phyloP scores from a whole-genome alignment of 176 grass and related monocot species.

The Zoysia pacifica region DNA sequence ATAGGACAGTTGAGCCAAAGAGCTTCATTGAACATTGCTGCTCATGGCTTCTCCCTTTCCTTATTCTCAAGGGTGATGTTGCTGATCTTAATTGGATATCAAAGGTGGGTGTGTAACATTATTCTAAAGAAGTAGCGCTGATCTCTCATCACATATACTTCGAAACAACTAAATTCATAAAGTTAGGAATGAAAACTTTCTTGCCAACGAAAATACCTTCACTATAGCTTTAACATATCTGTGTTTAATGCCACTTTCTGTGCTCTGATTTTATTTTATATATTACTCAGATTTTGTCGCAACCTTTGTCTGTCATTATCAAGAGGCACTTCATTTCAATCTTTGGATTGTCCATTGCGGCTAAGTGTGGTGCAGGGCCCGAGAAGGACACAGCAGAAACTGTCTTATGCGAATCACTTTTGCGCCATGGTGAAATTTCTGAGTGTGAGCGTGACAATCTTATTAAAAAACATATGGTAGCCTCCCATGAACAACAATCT shows the following conservation, averaged over 20 bases:
- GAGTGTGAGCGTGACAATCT: constrained; percentile 88
- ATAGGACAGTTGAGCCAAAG: constrained; percentile 52
- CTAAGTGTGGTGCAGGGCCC: constrained; percentile 58
- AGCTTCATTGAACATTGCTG: constrained; percentile 74
- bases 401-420: constrained; percentile 73
- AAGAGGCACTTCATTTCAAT: constrained; percentile 86
- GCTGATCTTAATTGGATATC: constrained; percentile 83
- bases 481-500: constrained; percentile 21
- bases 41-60: constrained; percentile 67
- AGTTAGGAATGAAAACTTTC: constrained; percentile 17
- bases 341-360: constrained; percentile 77
- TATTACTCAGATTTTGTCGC: constrained; percentile 62
- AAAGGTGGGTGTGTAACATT: constrained; percentile 51
- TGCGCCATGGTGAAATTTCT: constrained; percentile 81
- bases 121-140: constrained; percentile 2
- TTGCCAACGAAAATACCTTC: constrained; percentile 6
- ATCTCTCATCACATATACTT: constrained; percentile 25
- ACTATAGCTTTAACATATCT: constrained; percentile 11
- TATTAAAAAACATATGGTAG: constrained; percentile 95
- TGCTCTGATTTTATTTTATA: constrained; percentile 27
- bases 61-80: constrained; percentile 67
- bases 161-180: not conserved
- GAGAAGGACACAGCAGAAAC: constrained; percentile 73
- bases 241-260: constrained; percentile 23
- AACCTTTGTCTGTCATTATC: constrained; percentile 69